These are phyloP conservation scores for Penicillium palitans DNA, from an alignment of 2,329 filamentous ascomycete species.

Conservation along the genomic window DNA sequence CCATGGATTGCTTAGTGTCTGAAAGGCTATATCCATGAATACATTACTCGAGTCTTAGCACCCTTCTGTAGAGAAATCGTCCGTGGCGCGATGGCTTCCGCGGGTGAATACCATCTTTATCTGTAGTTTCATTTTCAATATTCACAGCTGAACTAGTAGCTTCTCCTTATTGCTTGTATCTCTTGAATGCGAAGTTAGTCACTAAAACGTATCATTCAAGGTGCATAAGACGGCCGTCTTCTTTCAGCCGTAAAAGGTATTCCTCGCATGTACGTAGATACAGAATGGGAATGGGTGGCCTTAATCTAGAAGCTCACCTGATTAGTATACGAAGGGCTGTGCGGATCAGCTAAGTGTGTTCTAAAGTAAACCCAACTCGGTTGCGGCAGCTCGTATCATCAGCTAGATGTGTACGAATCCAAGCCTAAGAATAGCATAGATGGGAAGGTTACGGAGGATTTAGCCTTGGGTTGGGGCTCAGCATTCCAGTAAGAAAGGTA, in stretches of 20 bases:
- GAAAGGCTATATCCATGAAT: neutral
- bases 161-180: neutral
- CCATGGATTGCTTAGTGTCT: neutral
- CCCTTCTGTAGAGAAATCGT: neutral
- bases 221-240: neutral
- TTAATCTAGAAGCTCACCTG: neutral
- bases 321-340: constrained; percentile 1
- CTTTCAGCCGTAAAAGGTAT: neutral
- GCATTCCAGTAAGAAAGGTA: neutral
- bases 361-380: neutral
- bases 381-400: neutral
- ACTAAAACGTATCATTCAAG: neutral
- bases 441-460: neutral
- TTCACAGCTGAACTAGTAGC: neutral
- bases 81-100: neutral
- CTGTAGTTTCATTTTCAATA: neutral
- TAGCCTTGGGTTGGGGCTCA: neutral
- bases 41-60: neutral
- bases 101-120: neutral
- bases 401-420: neutral
- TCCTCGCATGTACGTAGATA: neutral
- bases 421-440: neutral
- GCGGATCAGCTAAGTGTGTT: neutral
- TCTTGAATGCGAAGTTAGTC: neutral
- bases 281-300: neutral